Evolutionary conservation across 108 stramenopile species (phyloP).

Genomic region (Stephanodiscus minutulus): DNA sequence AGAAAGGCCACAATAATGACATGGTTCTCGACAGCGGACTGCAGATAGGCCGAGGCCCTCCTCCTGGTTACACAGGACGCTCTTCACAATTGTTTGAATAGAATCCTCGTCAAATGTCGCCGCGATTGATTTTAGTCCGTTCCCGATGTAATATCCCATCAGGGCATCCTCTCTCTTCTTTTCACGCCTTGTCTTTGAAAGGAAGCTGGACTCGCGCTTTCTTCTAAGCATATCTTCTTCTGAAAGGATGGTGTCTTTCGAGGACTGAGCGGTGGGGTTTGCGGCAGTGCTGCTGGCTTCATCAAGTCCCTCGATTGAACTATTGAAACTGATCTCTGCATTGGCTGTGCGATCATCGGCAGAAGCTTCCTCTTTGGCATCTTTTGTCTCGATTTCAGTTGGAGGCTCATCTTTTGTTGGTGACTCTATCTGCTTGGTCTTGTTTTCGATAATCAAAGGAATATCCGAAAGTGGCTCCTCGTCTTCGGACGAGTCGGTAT

Average conservation of each 20-base stretch:
- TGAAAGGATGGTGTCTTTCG: constrained; percentile 27
- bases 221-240: constrained; percentile 56
- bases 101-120: constrained; percentile 82
- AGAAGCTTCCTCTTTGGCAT: constrained; percentile 15
- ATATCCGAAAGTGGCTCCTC: constrained; percentile 9
- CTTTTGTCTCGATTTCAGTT: constrained; percentile 11
- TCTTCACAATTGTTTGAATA: constrained; percentile 67
- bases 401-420: background rate
- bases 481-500: constrained; percentile 26
- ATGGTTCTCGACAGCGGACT: constrained; percentile 61
- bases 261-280: constrained; percentile 32
- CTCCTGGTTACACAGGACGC: constrained; percentile 53
- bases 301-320: constrained; percentile 24
- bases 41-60: constrained; percentile 55
- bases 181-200: constrained; percentile 62
- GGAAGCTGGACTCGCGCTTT: constrained; percentile 46
- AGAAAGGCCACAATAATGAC: constrained; percentile 79
- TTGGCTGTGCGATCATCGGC: constrained; percentile 7
- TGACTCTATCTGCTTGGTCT: constrained; percentile 1
- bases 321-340: constrained; percentile 14
- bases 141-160: constrained; percentile 67
- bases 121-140: constrained; percentile 63
- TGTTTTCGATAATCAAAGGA: constrained; percentile 6
- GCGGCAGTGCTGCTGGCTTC: constrained; percentile 23
- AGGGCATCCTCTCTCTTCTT: constrained; percentile 74